Evolutionary conservation across 176 grass and related monocot genomes (phyloP), one percentile per base, ranked within the genome.

Genomic region (Musa beccarii): DNA sequence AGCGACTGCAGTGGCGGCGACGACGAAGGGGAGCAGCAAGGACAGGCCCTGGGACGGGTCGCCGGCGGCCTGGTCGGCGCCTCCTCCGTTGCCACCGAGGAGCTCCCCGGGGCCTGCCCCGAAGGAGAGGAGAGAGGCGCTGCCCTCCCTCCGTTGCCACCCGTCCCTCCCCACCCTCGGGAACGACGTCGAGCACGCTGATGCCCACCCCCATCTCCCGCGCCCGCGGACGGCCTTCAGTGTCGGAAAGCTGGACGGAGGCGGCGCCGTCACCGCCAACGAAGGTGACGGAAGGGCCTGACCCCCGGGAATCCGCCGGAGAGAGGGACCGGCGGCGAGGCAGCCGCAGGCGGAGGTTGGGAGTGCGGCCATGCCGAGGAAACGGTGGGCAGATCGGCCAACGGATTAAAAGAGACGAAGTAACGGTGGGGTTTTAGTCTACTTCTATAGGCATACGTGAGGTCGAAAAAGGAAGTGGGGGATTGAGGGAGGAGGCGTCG

Each of bases 21-120:
- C 93, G 20, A 92, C 85, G 64, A 96, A 76, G 66, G 93, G 93
- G 28, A 96, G 81, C 81, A 96, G 70, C 23, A 75, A 83, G 13
- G 92, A 87, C 54, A 96, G 79, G 2, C 73, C 84, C 85, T 96
- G 72, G 8, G 92, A 84, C 24, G 83, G 20, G 67, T 89, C 92
- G 5, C 12, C 79, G 11, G 34, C 79, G 29, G 62, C 77, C 52
- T 51, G 69, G 15, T 69, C 72, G 19, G 80, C 16, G 51, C 55
- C 80, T 4, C 51, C 25, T 52, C 73, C 11, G 73, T 56, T 34
- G 29, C 68, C 59, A 49, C 43, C 17, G 61, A 65, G 21, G 2
- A 68, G 75, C 15, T 83, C 76, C 8, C 21, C 75, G 57, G 69
- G 13, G 0, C 21, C 75, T 8, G 21, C n/a, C 6, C 78, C 68